Evolutionary conservation across 2,329 filamentous ascomycete genomes (phyloP).

Genomic region (Tolypocladium ovalisporum): DNA sequence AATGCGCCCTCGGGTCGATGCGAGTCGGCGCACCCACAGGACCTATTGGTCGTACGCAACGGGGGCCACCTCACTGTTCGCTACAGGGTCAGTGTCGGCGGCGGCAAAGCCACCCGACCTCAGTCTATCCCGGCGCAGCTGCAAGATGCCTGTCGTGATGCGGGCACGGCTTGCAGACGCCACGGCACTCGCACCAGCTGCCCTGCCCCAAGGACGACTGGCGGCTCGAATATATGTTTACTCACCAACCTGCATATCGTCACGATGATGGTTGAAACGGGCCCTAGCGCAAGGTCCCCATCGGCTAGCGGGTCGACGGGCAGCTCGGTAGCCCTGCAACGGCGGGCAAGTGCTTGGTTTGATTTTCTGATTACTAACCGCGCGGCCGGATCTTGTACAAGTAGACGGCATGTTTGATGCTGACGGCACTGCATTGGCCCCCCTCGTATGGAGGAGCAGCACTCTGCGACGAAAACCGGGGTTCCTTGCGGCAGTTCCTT

Average conservation of each 20-base stretch:
- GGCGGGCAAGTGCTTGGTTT: neutral
- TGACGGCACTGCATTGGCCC: neutral
- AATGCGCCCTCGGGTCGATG: neutral
- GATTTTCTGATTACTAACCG: slow-evolving; percentile 1
- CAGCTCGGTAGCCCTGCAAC: neutral
- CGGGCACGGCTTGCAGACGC: neutral
- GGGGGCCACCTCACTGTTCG: no score
- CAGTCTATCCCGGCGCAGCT: no score
- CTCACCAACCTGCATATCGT: neutral
- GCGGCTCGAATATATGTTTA: neutral
- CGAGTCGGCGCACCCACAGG: neutral
- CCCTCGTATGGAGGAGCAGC: neutral
- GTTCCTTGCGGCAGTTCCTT: no score
- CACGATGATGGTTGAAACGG: neutral
- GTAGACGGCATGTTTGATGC: neutral
- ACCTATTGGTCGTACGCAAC: no score
- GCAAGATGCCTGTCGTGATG: neutral
- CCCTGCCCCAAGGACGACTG: neutral
- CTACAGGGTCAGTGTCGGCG: neutral
- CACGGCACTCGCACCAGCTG: neutral
- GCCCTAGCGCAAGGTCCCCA: neutral
- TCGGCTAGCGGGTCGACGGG: neutral
- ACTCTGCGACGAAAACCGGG: neutral
- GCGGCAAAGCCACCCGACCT: neutral
- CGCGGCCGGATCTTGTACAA: neutral